Percentiles rank a stretch among this genome's conserved stretches.
Conservation (phyloP, 2,329 filamentous ascomycete species). For the Huntiella omanensis region DNA sequence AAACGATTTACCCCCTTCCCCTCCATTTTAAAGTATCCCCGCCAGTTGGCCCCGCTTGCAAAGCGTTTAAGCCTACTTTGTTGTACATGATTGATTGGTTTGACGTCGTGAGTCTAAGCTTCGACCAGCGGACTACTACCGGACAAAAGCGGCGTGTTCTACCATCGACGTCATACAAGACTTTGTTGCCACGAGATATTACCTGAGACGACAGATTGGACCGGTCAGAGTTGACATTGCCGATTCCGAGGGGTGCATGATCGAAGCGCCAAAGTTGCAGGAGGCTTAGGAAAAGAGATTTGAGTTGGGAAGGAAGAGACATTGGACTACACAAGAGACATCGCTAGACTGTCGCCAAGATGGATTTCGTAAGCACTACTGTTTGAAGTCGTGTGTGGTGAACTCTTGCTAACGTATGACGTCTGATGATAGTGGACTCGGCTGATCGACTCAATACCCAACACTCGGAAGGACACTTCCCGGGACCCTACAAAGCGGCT, state of each 20-base stretch:
- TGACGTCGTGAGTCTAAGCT: neutral
- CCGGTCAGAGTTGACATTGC: no score
- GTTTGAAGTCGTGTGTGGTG: neutral
- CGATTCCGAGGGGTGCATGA: no score
- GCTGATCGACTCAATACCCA: conserved; percentile 42
- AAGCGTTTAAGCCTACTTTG: neutral
- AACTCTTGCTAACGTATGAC: neutral
- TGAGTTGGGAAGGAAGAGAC: no score
- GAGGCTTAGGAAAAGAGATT: no score
- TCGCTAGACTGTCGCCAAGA: neutral
- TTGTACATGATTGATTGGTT: neutral
- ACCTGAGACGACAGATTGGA: no score
- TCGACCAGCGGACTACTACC: neutral
- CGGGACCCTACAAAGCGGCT: conserved; percentile 45
- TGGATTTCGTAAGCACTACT: conserved; percentile 6
- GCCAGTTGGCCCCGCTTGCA: neutral
- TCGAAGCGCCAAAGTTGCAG: no score
- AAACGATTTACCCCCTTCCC: neutral
- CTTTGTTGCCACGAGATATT: no score
- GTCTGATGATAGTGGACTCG: conserved; percentile 38
- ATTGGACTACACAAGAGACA: neutral
- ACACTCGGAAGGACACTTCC: conserved; percentile 40
- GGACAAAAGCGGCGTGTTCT: neutral
- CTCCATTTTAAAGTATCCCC: conserved; percentile 2
- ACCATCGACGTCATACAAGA: no score